Evolutionary conservation across 306 rosid genomes (phyloP).

Genomic region (Cucumis sativus): DNA sequence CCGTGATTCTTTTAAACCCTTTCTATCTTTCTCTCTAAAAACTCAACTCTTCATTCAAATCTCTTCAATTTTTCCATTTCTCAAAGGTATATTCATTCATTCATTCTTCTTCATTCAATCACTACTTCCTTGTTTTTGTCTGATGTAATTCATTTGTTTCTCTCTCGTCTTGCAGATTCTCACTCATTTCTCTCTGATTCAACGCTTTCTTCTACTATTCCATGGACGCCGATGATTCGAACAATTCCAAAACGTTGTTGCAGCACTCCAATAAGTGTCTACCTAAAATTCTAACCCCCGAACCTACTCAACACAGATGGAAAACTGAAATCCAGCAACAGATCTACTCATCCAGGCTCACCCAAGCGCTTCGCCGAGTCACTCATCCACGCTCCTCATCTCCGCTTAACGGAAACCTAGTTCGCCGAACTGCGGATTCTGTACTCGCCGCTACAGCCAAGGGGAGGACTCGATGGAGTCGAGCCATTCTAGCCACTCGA

Average conservation of each 20-base stretch:
- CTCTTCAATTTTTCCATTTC: neutral
- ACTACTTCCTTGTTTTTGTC: neutral
- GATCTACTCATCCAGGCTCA: conserved; percentile 63
- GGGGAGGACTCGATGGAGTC: conserved; percentile 87
- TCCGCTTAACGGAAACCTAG: conserved; percentile 3
- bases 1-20: conserved; percentile 37
- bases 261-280: conserved; percentile 27
- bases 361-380: conserved; percentile 37
- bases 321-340: conserved; percentile 49
- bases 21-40: neutral
- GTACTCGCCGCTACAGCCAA: conserved; percentile 58
- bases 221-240: conserved; percentile 8
- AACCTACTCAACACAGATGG: conserved; percentile 36
- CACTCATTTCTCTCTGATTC: neutral
- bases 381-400: conserved; percentile 23
- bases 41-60: neutral
- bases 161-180: neutral
- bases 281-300: conserved; percentile 17
- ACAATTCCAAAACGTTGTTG: neutral
- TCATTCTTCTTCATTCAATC: neutral
- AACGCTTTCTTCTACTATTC: neutral
- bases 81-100: neutral
- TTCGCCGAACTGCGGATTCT: conserved; percentile 55
- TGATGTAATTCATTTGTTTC: neutral
- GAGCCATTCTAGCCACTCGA: conserved; percentile 56